Conservation (phyloP, 2,329 filamentous ascomycete species). For the Colletotrichum orchidophilum region DNA sequence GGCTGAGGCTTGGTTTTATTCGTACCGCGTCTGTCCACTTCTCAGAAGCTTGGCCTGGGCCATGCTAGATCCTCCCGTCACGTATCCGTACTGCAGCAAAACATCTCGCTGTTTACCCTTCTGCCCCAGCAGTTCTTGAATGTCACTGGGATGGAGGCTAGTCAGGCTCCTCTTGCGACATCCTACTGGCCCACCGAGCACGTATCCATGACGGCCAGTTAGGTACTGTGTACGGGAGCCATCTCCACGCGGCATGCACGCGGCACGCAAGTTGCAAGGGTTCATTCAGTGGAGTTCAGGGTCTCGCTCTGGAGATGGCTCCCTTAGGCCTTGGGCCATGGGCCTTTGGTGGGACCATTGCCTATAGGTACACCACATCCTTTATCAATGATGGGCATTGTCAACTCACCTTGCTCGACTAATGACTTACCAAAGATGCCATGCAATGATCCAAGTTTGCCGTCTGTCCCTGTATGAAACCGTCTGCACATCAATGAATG, state of each 20-base stretch:
- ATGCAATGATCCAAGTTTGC: not conserved
- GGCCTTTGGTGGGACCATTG: not conserved
- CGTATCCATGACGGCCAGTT: not conserved
- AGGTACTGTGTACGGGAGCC: too few relatives aligned
- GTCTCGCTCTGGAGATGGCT: not conserved
- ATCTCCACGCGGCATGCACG: not conserved
- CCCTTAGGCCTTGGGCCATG: not conserved
- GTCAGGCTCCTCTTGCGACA: not conserved
- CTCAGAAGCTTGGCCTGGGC: too few relatives aligned
- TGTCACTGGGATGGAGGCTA: not conserved
- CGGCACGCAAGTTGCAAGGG: constrained; percentile 1
- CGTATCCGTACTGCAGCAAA: too few relatives aligned
- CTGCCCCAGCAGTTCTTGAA: not conserved
- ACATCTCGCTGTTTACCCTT: not conserved
- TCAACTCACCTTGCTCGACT: not conserved
- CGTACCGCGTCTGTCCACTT: too few relatives aligned
- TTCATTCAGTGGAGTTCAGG: not conserved
- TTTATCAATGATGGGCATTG: not conserved
- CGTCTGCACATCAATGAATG: too few relatives aligned
- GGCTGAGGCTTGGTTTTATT: too few relatives aligned
- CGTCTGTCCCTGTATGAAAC: too few relatives aligned
- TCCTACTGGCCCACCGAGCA: not conserved
- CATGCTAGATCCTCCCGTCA: too few relatives aligned
- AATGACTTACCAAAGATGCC: not conserved
- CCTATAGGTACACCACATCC: too few relatives aligned